Evolutionary conservation across 1,284 basidiomycete genomes (phyloP), one percentile per base, ranked within the genome.

Genomic region (Porodaedalea pini): DNA sequence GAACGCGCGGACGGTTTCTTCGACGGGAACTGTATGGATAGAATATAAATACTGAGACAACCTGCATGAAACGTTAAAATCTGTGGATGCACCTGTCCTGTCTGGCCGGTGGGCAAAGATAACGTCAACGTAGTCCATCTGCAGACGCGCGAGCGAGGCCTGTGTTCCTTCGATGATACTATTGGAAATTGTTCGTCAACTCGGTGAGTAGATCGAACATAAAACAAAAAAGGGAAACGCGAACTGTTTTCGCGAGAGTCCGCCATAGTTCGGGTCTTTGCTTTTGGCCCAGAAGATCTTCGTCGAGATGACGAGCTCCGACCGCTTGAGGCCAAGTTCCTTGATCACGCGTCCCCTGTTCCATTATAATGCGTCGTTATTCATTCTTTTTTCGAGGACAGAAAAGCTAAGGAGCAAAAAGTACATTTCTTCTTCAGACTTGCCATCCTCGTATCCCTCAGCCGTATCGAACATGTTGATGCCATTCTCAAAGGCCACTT

Each of bases 311-410:
- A 94, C 79, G 36, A 90, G 72, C 65, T 92, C 88, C 15, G 79
- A 77, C 43, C 90, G 79, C 51, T 85, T 80, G 66, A 88, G 77
- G 17, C 82, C 81, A 34, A 90, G 80, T 67, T 91, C 87, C 67
- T 81, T 83, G 68, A 93, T 83, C 8, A 85, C 89, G 51, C 86
- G 82, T 8, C 90, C 90, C 77, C 88, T 90, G 62, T 44, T n/a
- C n/a, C n/a, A n/a, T n/a, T n/a, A n/a, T n/a, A n/a, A n/a, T n/a
- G n/a, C n/a, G n/a, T n/a, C n/a, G n/a, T n/a, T n/a, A n/a, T n/a
- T n/a, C n/a, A n/a, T n/a, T n/a, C n/a, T n/a, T n/a, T n/a, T n/a
- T n/a, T n/a, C n/a, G n/a, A n/a, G n/a, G n/a, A n/a, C n/a, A n/a
- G n/a, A n/a, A 27, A 25, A 37, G 41, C 17, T 44, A 23, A 17